Evolutionary conservation across 2,329 filamentous ascomycete species (phyloP).

Genomic region (Fusarium dlaminii): DNA sequence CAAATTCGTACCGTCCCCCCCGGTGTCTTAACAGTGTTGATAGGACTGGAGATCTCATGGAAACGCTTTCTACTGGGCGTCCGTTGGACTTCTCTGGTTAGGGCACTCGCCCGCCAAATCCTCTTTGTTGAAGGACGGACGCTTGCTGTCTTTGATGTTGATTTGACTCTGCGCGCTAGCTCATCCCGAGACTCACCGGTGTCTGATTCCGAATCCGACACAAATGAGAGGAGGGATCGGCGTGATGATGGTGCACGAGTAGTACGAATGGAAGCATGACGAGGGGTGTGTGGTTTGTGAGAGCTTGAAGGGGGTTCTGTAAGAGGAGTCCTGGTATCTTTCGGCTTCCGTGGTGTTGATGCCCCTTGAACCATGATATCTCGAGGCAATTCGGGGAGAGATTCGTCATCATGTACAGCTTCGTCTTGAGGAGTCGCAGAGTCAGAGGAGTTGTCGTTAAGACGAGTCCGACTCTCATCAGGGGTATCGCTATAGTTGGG

Average conservation of each 20-base stretch:
- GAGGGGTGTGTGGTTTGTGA: slow-evolving; percentile 42
- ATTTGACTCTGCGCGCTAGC: slow-evolving; percentile 33
- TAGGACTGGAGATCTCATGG: slow-evolving; percentile 33
- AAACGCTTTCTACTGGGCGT: slow-evolving; percentile 41
- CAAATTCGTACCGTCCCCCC: slow-evolving; percentile 62
- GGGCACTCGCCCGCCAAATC: slow-evolving; percentile 43
- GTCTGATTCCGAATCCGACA: slow-evolving; percentile 54
- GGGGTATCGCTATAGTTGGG: not conserved
- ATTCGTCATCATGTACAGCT: not conserved
- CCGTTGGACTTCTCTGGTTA: slow-evolving; percentile 42
- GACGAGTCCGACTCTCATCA: not conserved
- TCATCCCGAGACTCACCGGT: slow-evolving; percentile 52
- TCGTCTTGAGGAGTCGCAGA: not conserved
- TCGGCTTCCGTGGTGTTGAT: slow-evolving; percentile 15
- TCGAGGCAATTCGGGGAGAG: not conserved
- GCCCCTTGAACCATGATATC: not conserved
- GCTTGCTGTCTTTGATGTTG: slow-evolving; percentile 23
- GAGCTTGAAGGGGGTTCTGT: slow-evolving; percentile 26
- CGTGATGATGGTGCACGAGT: slow-evolving; percentile 44
- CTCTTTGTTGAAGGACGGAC: slow-evolving; percentile 33
- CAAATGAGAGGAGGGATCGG: slow-evolving; percentile 55
- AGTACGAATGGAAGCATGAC: slow-evolving; percentile 38
- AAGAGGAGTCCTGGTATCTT: not conserved
- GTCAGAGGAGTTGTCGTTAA: not conserved
- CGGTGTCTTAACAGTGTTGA: slow-evolving; percentile 53